Percentiles rank a stretch among this genome's conserved stretches.
These are phyloP conservation scores for Papiliotrema flavescens DNA, from an alignment of 1,284 basidiomycete genomes.

Conservation along the genomic window DNA sequence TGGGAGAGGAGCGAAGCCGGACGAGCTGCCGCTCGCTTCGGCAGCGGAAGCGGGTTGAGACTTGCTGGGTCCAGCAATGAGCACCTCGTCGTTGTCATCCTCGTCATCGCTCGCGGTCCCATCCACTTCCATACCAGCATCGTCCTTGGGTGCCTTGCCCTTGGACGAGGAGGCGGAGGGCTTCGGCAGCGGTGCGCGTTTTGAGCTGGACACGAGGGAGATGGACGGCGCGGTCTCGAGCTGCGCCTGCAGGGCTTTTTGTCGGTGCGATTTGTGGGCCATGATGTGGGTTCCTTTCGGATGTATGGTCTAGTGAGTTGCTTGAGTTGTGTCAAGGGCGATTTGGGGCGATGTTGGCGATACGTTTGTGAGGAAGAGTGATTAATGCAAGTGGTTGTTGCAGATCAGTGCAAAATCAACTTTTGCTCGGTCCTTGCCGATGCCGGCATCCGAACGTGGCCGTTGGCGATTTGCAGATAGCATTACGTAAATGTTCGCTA, in stretches of 20 bases:
- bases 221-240: constrained; percentile 44
- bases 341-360: no score
- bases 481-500: no score
- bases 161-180: constrained; percentile 8
- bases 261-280: constrained; percentile 49
- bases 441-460: no score
- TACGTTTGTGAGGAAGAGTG: neutral
- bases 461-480: no score
- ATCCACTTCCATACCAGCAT: constrained; percentile 19
- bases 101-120: constrained; percentile 12
- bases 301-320: neutral
- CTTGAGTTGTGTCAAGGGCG: neutral
- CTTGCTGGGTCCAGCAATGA: constrained; percentile 7
- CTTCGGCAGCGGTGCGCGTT: constrained; percentile 6
- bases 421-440: neutral
- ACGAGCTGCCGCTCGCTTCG: constrained; percentile 23
- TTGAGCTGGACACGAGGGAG: constrained; percentile 32
- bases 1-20: constrained; percentile 44
- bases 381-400: neutral
- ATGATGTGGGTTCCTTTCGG: constrained; percentile 20
- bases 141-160: constrained; percentile 1
- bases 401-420: neutral
- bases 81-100: constrained; percentile 31
- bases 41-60: constrained; percentile 13
- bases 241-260: constrained; percentile 48